Evolutionary conservation across 2,329 filamentous ascomycete species (phyloP).

Genomic region (Aspergillus candidus): DNA sequence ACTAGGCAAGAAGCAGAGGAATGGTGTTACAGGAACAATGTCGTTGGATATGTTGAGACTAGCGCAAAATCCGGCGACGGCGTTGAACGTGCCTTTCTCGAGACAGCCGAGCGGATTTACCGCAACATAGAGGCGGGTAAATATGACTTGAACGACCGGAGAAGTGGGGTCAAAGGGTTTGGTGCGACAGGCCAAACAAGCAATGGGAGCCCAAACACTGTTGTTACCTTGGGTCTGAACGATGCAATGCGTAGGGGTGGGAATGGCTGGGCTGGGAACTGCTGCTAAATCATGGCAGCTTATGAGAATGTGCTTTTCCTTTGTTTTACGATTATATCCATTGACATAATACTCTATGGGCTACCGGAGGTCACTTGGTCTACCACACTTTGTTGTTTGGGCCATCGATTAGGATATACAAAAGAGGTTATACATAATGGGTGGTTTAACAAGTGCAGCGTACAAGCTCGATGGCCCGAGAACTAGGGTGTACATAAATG

Average conservation of each 20-base stretch:
- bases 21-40: constrained; percentile 79
- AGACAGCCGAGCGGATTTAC: constrained; percentile 92
- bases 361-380: too few relatives aligned
- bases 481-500: too few relatives aligned
- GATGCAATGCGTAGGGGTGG: constrained; percentile 42
- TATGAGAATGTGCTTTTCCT: too few relatives aligned
- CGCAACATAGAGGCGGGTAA: constrained; percentile 92
- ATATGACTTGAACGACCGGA: constrained; percentile 89
- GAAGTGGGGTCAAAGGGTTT: constrained; percentile 77
- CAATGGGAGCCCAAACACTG: constrained; percentile 33
- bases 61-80: constrained; percentile 92
- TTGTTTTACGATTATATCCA: too few relatives aligned
- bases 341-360: too few relatives aligned
- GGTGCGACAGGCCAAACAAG: constrained; percentile 36
- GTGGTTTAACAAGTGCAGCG: too few relatives aligned
- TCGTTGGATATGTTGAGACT: constrained; percentile 93
- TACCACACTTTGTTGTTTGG: too few relatives aligned
- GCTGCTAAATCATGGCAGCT: constrained; percentile 26
- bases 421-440: too few relatives aligned
- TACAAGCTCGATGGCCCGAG: too few relatives aligned
- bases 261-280: constrained; percentile 31
- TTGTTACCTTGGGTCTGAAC: constrained; percentile 40
- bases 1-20: constrained; percentile 76
- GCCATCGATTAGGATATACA: too few relatives aligned
- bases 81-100: constrained; percentile 86